Evolutionary conservation across 2,329 filamentous ascomycete genomes (phyloP), one percentile per base, ranked within the genome.

Genomic region (Penicillium sp.): DNA sequence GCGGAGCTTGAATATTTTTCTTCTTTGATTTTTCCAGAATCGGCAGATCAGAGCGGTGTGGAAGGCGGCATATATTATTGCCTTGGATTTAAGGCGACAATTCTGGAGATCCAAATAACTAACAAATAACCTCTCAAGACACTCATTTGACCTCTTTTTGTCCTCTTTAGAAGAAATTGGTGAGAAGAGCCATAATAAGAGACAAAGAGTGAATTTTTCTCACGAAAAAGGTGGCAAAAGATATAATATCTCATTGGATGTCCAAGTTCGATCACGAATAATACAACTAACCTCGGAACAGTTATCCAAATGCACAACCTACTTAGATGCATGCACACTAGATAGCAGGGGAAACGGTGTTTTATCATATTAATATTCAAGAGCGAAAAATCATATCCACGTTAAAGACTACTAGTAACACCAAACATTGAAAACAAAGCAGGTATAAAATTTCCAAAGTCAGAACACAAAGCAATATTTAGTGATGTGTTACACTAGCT

Each of bases 1-100:
- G 53, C 57, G 57, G 62, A 60, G 58, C 60, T 50, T 44, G 64
- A 69, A 71, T 71, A 72, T 70, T 72, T 72, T 72, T 72, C 67
- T 67, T 62, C 60, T 55, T 58, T 64, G 59, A 65, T 65, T 66
- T 67, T 66, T 61, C 59, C 62, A 58, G 29, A 19, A 43, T 40
- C 53, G 68, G 70, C 70, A 72, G 62, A 70, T 63, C 5, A 16
- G 8, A 59, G 70, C 70, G 70, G 70, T 70, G 64, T 51, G 16
- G 3, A 34, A 27, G 55, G 68, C 70, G 70, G 70, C 67, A 25
- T 27, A 43, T 10, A 1, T 8, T 5, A 3, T 13, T 53, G 48
- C 63, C 56, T 64, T 41, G 50, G 25, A 9, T 34, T 19, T 33
- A 19, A 10, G 49, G 49, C 49, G 16, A n/a, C 31, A 41, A 34